Conservation (phyloP, 2,329 filamentous ascomycete genomes). For the Aurifilum marmelostoma region DNA sequence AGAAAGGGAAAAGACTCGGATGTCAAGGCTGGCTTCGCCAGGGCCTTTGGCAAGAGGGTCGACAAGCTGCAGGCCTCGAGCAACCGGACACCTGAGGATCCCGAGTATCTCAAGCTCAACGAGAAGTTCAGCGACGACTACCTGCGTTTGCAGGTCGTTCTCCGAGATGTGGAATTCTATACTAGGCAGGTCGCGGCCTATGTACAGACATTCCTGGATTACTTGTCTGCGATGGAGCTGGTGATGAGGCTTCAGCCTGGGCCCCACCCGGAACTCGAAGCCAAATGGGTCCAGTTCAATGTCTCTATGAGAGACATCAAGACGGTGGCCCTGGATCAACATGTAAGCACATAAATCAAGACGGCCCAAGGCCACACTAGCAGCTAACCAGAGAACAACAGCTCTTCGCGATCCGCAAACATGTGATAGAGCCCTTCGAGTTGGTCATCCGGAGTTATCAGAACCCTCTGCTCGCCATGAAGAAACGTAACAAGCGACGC, state of each 20-base stretch:
- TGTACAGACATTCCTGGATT: conserved; percentile 78
- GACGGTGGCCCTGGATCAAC: conserved; percentile 79
- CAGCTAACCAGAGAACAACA: conserved; percentile 43
- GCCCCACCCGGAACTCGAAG: conserved; percentile 81
- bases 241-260: conserved; percentile 75
- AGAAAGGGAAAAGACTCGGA: conserved; percentile 88
- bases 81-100: conserved; percentile 71
- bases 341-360: conserved; percentile 58
- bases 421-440: conserved; percentile 72
- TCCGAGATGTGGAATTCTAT: conserved; percentile 93
- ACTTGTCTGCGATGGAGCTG: conserved; percentile 79
- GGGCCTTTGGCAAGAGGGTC: conserved; percentile 86
- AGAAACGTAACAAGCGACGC: conserved; percentile 91
- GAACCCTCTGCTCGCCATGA: conserved; percentile 85
- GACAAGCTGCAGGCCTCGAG: conserved; percentile 76
- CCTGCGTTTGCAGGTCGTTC: conserved; percentile 86
- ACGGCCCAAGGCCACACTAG: background rate
- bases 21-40: conserved; percentile 79
- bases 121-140: conserved; percentile 92
- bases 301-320: conserved; percentile 85
- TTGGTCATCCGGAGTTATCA: conserved; percentile 60
- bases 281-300: conserved; percentile 92
- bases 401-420: conserved; percentile 71
- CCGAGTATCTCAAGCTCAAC: conserved; percentile 76
- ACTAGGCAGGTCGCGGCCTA: conserved; percentile 79